phyloP scores from a whole-genome alignment of 768 basidiomycete genomes.

The Saitozyma podzolica region DNA sequence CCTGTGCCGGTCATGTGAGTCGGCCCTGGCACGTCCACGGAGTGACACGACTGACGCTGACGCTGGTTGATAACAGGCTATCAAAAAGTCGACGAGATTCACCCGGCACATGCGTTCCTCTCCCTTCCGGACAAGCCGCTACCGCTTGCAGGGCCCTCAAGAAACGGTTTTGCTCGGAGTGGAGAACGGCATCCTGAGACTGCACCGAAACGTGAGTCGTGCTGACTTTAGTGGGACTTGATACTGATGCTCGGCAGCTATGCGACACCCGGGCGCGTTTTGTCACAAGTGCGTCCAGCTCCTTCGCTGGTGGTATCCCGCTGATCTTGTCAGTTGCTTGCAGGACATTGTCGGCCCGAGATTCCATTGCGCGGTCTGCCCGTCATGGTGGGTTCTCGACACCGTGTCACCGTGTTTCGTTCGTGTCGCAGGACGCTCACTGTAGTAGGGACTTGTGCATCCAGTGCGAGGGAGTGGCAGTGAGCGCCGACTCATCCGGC shows the following conservation, averaged over 20 bases:
- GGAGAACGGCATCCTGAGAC: background rate
- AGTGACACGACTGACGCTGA: background rate
- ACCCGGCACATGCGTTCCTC: conserved; percentile 84
- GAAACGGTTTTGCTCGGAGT: background rate
- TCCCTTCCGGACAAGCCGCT: conserved; percentile 65
- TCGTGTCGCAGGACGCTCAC: background rate
- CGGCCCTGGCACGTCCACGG: background rate
- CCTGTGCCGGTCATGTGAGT: conserved; percentile 72
- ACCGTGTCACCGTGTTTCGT: no score
- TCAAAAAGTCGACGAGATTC: conserved; percentile 77
- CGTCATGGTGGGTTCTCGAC: conserved; percentile 54
- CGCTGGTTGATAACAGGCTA: conserved; percentile 57
- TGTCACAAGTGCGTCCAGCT: conserved; percentile 72
- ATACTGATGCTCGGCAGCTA: background rate
- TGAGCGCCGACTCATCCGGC: conserved; percentile 23
- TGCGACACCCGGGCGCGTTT: conserved; percentile 70
- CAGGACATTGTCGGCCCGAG: conserved; percentile 87
- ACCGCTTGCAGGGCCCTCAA: background rate
- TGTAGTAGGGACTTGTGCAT: conserved; percentile 49
- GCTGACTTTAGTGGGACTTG: background rate
- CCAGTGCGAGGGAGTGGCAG: conserved; percentile 45
- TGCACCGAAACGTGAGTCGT: no score
- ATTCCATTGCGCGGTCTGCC: conserved; percentile 89
- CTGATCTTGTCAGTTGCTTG: conserved; percentile 63
- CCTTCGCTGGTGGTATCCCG: background rate